Evolutionary conservation across 129 eudicot species (phyloP).

Genomic region (Centella asiatica): DNA sequence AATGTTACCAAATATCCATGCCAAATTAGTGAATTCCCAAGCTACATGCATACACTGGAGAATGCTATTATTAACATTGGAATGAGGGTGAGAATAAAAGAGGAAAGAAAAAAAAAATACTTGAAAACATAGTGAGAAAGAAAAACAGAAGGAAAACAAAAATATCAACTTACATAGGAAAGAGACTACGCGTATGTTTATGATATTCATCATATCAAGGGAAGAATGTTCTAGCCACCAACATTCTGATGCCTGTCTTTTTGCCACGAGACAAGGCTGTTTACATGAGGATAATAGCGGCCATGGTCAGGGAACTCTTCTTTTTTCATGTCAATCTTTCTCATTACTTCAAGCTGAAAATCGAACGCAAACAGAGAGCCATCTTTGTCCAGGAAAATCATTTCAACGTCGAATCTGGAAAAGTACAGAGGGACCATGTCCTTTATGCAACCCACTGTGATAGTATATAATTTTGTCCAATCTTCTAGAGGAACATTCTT

Average conservation of each 20-base stretch:
- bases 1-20: too few species aligned
- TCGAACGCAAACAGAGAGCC: slow-evolving; percentile 30
- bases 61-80: too few species aligned
- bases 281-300: slow-evolving; percentile 35
- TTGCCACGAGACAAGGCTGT: slow-evolving; percentile 49
- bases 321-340: slow-evolving; percentile 16
- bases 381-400: slow-evolving; percentile 32
- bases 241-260: not conserved
- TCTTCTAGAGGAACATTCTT: slow-evolving; percentile 17
- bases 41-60: too few species aligned
- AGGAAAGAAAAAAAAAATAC: too few species aligned
- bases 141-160: too few species aligned
- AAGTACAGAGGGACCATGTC: slow-evolving; percentile 45
- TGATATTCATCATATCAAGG: too few species aligned
- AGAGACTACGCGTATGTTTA: not conserved
- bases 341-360: slow-evolving; percentile 17
- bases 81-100: too few species aligned
- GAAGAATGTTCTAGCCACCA: not conserved
- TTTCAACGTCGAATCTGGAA: slow-evolving; percentile 24
- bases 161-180: too few species aligned
- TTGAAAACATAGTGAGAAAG: too few species aligned
- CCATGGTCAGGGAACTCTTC: not conserved
- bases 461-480: slow-evolving; percentile 38
- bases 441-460: slow-evolving; percentile 22
- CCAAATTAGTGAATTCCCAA: too few species aligned